These are phyloP conservation scores for Ramaria rubella DNA, from an alignment of 768 basidiomycete species.

Conservation along the genomic window DNA sequence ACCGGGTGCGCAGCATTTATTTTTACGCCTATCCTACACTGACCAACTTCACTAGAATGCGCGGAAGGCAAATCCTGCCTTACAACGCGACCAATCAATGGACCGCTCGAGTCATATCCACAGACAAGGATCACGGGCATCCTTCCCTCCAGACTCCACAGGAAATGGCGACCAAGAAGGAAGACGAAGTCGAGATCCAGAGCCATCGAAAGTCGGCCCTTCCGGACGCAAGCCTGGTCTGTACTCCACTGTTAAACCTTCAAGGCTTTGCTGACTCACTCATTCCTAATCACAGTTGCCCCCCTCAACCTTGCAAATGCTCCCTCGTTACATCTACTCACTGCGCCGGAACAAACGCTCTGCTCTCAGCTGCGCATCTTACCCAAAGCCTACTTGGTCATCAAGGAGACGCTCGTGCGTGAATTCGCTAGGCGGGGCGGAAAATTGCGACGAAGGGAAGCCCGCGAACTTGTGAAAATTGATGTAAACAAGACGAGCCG, in stretches of 20 bases:
- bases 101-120: conserved; percentile 1
- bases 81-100: conserved; percentile 9
- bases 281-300: conserved; percentile 24
- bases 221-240: conserved; percentile 5
- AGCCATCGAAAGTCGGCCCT: conserved; percentile 3
- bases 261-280: not conserved
- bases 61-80: conserved; percentile 2
- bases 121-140: not conserved
- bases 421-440: conserved; percentile 90
- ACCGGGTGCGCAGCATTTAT: conserved; percentile 56
- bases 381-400: conserved; percentile 90
- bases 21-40: not conserved
- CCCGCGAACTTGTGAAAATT: conserved; percentile 84
- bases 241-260: not conserved
- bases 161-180: conserved; percentile 1
- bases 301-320: conserved; percentile 90
- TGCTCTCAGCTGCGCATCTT: conserved; percentile 87
- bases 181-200: conserved; percentile 8
- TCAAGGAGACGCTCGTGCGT: conserved; percentile 91
- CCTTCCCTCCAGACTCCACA: not conserved
- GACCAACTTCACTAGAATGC: conserved; percentile 10
- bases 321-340: conserved; percentile 83
- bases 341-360: conserved; percentile 77
- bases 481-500: conserved; percentile 89
- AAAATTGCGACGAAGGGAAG: conserved; percentile 80